phyloP scores from a whole-genome alignment of 345 rosid species.

The Linum lewisii region DNA sequence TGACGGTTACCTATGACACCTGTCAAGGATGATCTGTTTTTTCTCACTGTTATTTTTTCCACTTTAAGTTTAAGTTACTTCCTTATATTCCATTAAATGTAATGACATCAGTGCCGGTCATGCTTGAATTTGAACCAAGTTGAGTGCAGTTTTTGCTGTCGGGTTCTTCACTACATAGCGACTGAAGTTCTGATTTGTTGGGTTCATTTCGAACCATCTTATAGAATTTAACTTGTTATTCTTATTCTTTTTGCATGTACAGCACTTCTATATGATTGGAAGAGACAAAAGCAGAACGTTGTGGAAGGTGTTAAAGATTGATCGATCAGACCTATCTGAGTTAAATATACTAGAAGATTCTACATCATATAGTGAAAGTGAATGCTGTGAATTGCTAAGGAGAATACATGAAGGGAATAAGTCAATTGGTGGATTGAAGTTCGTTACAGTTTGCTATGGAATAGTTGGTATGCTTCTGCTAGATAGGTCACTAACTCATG shows the following conservation, averaged over 20 bases:
- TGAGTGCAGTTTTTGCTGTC: not conserved
- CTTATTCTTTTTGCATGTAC: constrained; percentile 9
- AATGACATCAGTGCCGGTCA: not conserved
- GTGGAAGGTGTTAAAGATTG: constrained; percentile 81
- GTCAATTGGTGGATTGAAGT: constrained; percentile 75
- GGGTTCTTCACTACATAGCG: too few species aligned
- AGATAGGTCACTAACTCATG: not conserved
- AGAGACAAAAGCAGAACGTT: constrained; percentile 54
- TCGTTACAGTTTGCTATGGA: constrained; percentile 72
- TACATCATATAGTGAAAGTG: constrained; percentile 49
- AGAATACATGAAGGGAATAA: constrained; percentile 78
- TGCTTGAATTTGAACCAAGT: not conserved
- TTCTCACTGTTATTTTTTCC: not conserved
- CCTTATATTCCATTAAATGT: not conserved
- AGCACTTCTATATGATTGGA: constrained; percentile 87
- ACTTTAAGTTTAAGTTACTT: not conserved
- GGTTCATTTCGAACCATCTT: not conserved
- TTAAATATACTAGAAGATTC: constrained; percentile 60
- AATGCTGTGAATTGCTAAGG: constrained; percentile 51
- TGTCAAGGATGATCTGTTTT: too few species aligned
- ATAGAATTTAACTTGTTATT: not conserved
- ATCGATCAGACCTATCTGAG: constrained; percentile 59
- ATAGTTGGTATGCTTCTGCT: constrained; percentile 57
- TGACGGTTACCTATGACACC: too few species aligned
- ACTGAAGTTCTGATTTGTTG: too few species aligned